These are phyloP conservation scores for Diplogelasinospora grovesii DNA, from an alignment of 495 filamentous ascomycete genomes.

Conservation along the genomic window DNA sequence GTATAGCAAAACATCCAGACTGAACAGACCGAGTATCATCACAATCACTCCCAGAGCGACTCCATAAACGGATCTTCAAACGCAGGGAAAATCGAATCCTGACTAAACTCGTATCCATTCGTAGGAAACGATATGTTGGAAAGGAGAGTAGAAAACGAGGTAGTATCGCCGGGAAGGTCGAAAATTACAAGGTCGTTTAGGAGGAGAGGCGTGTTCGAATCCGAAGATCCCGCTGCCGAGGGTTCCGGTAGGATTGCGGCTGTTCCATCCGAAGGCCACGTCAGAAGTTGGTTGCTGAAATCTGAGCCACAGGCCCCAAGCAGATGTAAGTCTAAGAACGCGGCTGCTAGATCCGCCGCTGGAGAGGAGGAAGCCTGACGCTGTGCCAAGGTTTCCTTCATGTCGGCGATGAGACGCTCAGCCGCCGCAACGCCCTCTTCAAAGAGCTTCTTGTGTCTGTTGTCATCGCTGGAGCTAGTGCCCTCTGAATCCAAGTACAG, in stretches of 20 bases:
- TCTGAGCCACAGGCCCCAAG: neutral
- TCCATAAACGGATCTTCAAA: constrained; percentile 1
- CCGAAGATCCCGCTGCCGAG: too few relatives aligned
- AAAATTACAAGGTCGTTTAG: constrained; percentile 4
- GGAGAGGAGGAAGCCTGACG: neutral
- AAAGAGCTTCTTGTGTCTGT: neutral
- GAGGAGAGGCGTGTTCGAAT: constrained; percentile 3
- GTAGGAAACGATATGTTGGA: neutral
- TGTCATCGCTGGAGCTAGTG: neutral
- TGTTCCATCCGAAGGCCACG: neutral
- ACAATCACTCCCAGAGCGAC: constrained; percentile 5
- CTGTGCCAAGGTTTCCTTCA: constrained; percentile 8
- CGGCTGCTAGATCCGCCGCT: neutral
- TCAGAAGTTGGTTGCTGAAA: neutral
- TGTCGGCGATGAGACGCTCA: constrained; percentile 3
- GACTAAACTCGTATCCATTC: neutral
- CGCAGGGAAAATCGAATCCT: neutral
- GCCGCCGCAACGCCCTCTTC: constrained; percentile 5
- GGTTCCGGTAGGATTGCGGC: too few relatives aligned
- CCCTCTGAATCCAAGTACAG: constrained; percentile 6
- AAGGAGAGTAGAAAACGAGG: neutral
- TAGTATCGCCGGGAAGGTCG: constrained; percentile 1
- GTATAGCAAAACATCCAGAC: too few relatives aligned
- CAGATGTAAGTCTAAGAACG: neutral
- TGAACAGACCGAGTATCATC: too few relatives aligned